These are phyloP conservation scores for Cryptosporidium andersoni DNA, from an alignment of 169 alveolate species.

Conservation along the genomic window DNA sequence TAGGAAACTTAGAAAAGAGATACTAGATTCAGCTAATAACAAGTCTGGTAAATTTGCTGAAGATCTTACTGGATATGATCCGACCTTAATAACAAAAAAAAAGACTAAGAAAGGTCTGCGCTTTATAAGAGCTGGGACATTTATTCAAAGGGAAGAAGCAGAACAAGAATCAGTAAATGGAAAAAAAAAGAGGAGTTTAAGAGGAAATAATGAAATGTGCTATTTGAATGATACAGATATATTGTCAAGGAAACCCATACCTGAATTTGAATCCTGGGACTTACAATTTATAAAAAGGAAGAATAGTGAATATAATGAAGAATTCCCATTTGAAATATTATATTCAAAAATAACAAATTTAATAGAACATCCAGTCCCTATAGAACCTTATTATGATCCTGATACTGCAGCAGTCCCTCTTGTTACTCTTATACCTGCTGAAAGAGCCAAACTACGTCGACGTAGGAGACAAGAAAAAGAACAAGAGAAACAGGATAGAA, in stretches of 20 bases:
- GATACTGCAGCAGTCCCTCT: constrained; percentile 70
- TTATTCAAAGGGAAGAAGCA: constrained; percentile 10
- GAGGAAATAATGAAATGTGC: constrained; percentile 15
- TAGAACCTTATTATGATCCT: constrained; percentile 78
- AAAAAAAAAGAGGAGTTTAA: constrained; percentile 17
- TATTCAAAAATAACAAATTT: constrained; percentile 77
- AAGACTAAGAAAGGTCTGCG: constrained; percentile 41
- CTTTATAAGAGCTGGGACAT: constrained; percentile 32
- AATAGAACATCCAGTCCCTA: constrained; percentile 87
- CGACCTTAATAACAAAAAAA: constrained; percentile 30
- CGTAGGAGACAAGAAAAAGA: constrained; percentile 86
- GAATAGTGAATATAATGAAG: constrained; percentile 49
- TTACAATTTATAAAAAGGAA: constrained; percentile 57
- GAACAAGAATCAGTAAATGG: constrained; percentile 2
- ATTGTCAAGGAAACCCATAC: constrained; percentile 23
- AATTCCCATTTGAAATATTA: constrained; percentile 72
- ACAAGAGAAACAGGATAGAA: constrained; percentile 86
- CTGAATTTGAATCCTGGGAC: constrained; percentile 64
- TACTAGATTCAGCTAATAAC: not conserved
- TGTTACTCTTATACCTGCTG: constrained; percentile 80
- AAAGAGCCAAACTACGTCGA: constrained; percentile 82
- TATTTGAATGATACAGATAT: constrained; percentile 32
- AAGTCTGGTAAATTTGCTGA: too few relatives aligned
- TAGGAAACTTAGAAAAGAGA: too few relatives aligned
- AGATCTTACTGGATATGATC: not conserved